These are phyloP conservation scores for Rhamnella rubrinervis DNA, from an alignment of 331 rosid species.

Conservation along the genomic window DNA sequence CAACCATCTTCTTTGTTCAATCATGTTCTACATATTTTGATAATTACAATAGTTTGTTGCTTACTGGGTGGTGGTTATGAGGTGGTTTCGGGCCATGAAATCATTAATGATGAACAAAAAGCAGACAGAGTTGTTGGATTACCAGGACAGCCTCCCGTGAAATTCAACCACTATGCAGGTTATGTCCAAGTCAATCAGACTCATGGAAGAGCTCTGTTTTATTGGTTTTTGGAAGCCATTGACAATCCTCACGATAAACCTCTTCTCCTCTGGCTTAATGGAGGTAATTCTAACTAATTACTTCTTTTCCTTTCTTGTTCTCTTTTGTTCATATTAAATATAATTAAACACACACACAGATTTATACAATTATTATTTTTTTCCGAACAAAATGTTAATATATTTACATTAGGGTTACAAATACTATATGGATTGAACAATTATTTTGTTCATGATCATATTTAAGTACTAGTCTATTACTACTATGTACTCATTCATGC, in stretches of 20 bases:
- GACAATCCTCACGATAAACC: slow-evolving; percentile 48
- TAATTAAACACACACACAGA: no score
- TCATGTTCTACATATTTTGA: slow-evolving; percentile 7
- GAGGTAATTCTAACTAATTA: slow-evolving; percentile 46
- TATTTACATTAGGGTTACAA: no score
- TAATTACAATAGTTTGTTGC: slow-evolving; percentile 1
- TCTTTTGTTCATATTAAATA: neutral
- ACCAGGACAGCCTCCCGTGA: slow-evolving; percentile 74
- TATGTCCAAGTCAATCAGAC: slow-evolving; percentile 62
- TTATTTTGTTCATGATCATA: neutral
- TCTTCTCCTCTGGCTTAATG: slow-evolving; percentile 80
- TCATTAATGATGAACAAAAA: slow-evolving; percentile 31
- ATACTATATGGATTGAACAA: no score
- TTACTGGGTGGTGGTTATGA: neutral
- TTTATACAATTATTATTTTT: no score
- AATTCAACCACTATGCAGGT: slow-evolving; percentile 73
- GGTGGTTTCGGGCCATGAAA: no score
- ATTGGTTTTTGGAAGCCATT: slow-evolving; percentile 74
- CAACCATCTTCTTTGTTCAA: slow-evolving; percentile 5
- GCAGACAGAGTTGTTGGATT: slow-evolving; percentile 50
- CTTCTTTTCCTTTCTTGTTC: neutral
- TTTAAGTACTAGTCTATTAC: no score
- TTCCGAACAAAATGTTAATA: no score
- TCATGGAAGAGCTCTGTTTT: slow-evolving; percentile 81
- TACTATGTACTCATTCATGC: no score